Conservation (phyloP, 495 filamentous ascomycete genomes). For the Lasiosphaeria ovina region DNA sequence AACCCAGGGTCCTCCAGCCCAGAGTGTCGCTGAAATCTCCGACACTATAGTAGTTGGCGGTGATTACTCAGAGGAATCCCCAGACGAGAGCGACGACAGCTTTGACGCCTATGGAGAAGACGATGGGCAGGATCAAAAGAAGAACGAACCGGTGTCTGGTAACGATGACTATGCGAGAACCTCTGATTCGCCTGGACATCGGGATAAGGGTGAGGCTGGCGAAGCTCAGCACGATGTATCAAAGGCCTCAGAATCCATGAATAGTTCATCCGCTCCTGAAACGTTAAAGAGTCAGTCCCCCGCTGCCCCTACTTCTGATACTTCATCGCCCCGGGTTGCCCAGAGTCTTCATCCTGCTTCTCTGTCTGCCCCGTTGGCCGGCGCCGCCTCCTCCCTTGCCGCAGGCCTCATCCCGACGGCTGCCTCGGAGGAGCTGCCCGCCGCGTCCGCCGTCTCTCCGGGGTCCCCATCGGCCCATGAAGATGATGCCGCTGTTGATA, state of each 20-base stretch:
- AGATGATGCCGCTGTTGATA: conserved; percentile 44
- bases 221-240: conserved; percentile 42
- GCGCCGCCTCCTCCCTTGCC: conserved; percentile 19
- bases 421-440: conserved; percentile 13
- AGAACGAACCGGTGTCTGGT: conserved; percentile 27
- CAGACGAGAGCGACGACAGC: conserved; percentile 30
- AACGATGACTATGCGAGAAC: conserved; percentile 50
- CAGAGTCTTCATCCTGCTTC: conserved; percentile 7
- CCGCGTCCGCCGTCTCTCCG: conserved; percentile 16
- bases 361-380: conserved; percentile 18
- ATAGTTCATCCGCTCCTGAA: conserved; percentile 36
- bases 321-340: conserved; percentile 13
- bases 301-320: conserved; percentile 27
- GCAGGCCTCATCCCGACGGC: conserved; percentile 10
- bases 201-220: conserved; percentile 31
- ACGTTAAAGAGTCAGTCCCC: conserved; percentile 29
- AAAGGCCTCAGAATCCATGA: conserved; percentile 38
- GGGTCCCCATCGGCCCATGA: conserved; percentile 25
- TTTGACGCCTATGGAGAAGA: conserved; percentile 36
- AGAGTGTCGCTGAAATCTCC: conserved; percentile 12
- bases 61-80: conserved; percentile 26
- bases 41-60: conserved; percentile 36
- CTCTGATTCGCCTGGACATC: conserved; percentile 43
- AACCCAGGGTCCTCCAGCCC: no score
- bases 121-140: conserved; percentile 21